These are phyloP conservation scores for Dioscorea cayenensis DNA, from an alignment of 116 monocot genomes.

Conservation along the genomic window DNA sequence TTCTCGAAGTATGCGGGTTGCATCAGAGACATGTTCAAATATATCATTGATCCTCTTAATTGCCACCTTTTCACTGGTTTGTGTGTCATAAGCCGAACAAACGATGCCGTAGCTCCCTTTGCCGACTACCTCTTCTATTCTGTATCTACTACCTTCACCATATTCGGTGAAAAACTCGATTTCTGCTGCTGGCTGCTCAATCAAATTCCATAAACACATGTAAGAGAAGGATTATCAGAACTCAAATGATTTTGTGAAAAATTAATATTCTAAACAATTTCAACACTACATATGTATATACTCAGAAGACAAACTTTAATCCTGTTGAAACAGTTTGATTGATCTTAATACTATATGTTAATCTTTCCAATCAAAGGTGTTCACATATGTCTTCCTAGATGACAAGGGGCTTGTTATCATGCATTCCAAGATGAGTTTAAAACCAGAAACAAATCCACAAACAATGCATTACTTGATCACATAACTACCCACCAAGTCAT, in stretches of 20 bases:
- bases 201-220: background rate
- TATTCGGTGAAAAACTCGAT: background rate
- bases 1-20: background rate
- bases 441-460: too few species aligned
- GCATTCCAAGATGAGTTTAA: too few species aligned
- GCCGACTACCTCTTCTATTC: background rate
- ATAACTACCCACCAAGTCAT: too few species aligned
- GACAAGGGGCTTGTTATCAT: too few species aligned
- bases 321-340: too few species aligned
- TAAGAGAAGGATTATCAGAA: background rate
- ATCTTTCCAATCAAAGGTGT: too few species aligned
- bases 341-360: too few species aligned
- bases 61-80: background rate
- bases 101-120: background rate
- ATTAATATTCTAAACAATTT: background rate
- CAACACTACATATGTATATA: background rate
- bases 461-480: too few species aligned
- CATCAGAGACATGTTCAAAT: slow-evolving; percentile 1
- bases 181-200: background rate
- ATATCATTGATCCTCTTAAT: background rate
- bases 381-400: too few species aligned
- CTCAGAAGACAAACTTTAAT: too few species aligned
- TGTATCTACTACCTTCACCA: background rate
- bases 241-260: background rate
- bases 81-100: background rate